These are phyloP conservation scores for Nematocida sp. DNA, from an alignment of 371 early-diverging fungal genomes.

Conservation along the genomic window DNA sequence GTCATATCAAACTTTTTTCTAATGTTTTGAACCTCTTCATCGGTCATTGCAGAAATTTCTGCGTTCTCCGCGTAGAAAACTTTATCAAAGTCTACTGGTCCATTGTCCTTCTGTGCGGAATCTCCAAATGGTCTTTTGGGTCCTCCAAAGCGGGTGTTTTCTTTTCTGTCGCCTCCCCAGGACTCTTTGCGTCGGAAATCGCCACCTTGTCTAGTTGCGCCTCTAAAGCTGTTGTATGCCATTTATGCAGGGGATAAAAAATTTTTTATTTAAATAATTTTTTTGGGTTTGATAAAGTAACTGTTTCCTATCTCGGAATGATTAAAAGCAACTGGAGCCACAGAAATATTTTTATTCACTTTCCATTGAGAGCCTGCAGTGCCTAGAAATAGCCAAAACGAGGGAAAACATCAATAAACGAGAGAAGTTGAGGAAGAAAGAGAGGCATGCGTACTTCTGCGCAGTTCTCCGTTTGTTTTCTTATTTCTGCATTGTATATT, in stretches of 20 bases:
- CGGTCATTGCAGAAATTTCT: conserved; percentile 64
- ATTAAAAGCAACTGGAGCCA: too few species aligned
- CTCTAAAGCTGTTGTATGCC: conserved; percentile 48
- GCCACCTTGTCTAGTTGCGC: conserved; percentile 29
- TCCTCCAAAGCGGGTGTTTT: conserved; percentile 24
- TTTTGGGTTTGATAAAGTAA: too few species aligned
- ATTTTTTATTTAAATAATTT: conserved; percentile 7
- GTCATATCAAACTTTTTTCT: conserved; percentile 69
- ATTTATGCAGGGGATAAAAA: conserved; percentile 33
- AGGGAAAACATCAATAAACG: too few species aligned
- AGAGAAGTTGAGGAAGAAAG: too few species aligned
- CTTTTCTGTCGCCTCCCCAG: conserved; percentile 55
- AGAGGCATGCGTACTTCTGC: too few species aligned
- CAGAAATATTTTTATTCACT: too few species aligned
- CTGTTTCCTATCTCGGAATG: too few species aligned
- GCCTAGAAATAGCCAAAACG: too few species aligned
- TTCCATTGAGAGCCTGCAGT: too few species aligned
- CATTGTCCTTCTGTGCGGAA: conserved; percentile 49
- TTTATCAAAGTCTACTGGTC: conserved; percentile 72
- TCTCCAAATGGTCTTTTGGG: conserved; percentile 39
- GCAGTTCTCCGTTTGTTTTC: too few species aligned
- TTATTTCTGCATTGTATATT: too few species aligned
- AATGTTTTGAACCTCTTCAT: conserved; percentile 68
- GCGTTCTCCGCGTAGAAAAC: conserved; percentile 69
- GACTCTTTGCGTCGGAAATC: conserved; percentile 32